These are phyloP conservation scores for Candida boleticola DNA, from an alignment of 805 yeast species.

Conservation along the genomic window DNA sequence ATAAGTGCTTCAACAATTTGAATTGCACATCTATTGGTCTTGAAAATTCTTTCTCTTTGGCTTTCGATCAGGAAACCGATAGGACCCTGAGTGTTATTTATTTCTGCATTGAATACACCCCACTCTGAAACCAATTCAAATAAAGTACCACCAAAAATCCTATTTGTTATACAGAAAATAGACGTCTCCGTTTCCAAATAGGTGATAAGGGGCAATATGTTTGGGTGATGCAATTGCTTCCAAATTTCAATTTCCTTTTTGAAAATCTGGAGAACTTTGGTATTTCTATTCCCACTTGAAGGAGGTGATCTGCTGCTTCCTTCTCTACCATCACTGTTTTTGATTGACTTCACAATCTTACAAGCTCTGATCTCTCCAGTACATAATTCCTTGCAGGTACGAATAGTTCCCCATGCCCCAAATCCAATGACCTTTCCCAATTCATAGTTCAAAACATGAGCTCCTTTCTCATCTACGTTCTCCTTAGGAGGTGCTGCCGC, in stretches of 20 bases:
- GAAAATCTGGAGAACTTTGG: conserved; percentile 55
- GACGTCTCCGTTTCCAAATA: conserved; percentile 60
- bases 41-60: conserved; percentile 34
- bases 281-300: conserved; percentile 28
- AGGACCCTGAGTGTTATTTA: conserved; percentile 25
- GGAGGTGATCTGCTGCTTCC: conserved; percentile 8
- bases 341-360: conserved; percentile 50
- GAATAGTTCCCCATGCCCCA: conserved; percentile 88
- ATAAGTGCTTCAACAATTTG: conserved; percentile 60
- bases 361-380: conserved; percentile 49
- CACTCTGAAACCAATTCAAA: conserved; percentile 71
- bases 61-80: conserved; percentile 23
- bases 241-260: conserved; percentile 74
- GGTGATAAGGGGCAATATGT: conserved; percentile 60
- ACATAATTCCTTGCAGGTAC: conserved; percentile 55
- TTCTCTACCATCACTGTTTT: conserved; percentile 1
- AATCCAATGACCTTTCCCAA: conserved; percentile 77
- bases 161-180: conserved; percentile 70
- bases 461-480: conserved; percentile 65
- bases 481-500: conserved; percentile 20
- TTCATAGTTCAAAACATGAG: conserved; percentile 56
- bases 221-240: conserved; percentile 63
- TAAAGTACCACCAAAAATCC: conserved; percentile 73
- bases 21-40: conserved; percentile 30
- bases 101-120: conserved; percentile 46